phyloP scores from a whole-genome alignment of 208 protist genomes.

The Wallacemonas sp. region DNA sequence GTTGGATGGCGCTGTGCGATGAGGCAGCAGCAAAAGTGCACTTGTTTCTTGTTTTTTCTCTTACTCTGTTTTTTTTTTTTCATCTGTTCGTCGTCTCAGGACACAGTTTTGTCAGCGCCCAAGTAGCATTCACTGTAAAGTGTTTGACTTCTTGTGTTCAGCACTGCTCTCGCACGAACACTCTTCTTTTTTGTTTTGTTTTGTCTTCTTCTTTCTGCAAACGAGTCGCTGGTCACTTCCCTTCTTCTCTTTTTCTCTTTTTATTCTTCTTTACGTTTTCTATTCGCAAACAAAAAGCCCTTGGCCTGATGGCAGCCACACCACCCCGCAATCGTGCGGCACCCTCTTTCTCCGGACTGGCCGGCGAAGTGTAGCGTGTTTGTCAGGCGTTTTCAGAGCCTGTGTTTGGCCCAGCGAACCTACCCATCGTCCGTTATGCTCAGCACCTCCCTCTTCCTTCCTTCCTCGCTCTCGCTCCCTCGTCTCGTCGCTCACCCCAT shows the following conservation, averaged over 20 bases:
- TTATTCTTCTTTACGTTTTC: constrained; percentile 10
- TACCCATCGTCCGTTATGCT: too few relatives aligned
- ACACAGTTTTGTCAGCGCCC: neutral
- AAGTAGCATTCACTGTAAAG: neutral
- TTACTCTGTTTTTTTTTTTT: constrained; percentile 11
- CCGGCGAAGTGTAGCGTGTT: too few relatives aligned
- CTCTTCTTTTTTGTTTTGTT: constrained; percentile 8
- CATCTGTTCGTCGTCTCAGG: neutral
- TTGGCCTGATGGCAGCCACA: too few relatives aligned
- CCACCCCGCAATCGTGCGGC: too few relatives aligned
- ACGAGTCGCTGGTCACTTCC: neutral
- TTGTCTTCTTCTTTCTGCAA: neutral
- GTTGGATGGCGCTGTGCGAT: too few relatives aligned
- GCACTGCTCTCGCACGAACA: neutral
- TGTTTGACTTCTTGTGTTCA: neutral
- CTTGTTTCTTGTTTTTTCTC: neutral
- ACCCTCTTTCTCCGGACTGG: too few relatives aligned
- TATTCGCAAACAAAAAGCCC: neutral
- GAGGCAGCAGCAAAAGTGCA: neutral
- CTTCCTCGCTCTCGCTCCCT: too few relatives aligned
- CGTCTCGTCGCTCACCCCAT: too few relatives aligned
- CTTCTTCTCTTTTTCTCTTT: neutral
- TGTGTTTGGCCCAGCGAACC: too few relatives aligned
- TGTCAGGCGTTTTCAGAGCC: too few relatives aligned
- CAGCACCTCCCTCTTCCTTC: too few relatives aligned